Percentiles rank a stretch among this genome's conserved stretches.
Evolutionary conservation across 495 filamentous ascomycete genomes (phyloP).

Genomic region (Mytilinidion resinicola): DNA sequence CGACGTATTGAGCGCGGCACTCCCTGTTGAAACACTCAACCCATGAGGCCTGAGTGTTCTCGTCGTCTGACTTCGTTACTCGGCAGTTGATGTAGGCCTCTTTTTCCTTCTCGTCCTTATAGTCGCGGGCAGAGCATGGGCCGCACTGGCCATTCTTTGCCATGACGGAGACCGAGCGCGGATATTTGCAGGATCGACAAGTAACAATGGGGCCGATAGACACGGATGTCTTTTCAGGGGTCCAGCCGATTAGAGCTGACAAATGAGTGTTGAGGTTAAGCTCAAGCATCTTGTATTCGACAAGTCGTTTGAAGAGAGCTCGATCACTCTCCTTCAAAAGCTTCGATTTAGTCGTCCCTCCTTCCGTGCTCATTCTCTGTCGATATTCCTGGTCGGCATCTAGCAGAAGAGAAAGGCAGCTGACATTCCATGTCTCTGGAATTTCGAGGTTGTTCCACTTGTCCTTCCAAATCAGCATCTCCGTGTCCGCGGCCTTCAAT

Average conservation of each 20-base stretch:
- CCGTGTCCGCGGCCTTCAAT: slow-evolving; percentile 33
- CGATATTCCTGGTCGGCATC: slow-evolving; percentile 39
- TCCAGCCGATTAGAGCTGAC: slow-evolving; percentile 37
- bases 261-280: slow-evolving; percentile 39
- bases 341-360: neutral
- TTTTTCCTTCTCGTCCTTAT: slow-evolving; percentile 8
- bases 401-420: slow-evolving; percentile 40
- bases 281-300: slow-evolving; percentile 45
- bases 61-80: slow-evolving; percentile 31
- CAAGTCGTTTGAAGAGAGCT: slow-evolving; percentile 37
- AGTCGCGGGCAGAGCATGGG: slow-evolving; percentile 26
- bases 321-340: slow-evolving; percentile 34
- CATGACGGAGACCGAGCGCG: slow-evolving; percentile 46
- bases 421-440: slow-evolving; percentile 43
- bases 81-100: slow-evolving; percentile 11
- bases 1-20: slow-evolving; percentile 45
- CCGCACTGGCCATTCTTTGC: slow-evolving; percentile 36
- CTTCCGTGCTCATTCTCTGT: slow-evolving; percentile 2
- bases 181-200: slow-evolving; percentile 40
- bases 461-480: slow-evolving; percentile 36
- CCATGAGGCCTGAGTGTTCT: slow-evolving; percentile 33
- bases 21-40: slow-evolving; percentile 37
- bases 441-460: slow-evolving; percentile 42
- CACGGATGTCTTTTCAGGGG: slow-evolving; percentile 37
- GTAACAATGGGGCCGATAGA: slow-evolving; percentile 36